Conservation (phyloP, 1,284 basidiomycete species). For the Chalciporus sp. region DNA sequence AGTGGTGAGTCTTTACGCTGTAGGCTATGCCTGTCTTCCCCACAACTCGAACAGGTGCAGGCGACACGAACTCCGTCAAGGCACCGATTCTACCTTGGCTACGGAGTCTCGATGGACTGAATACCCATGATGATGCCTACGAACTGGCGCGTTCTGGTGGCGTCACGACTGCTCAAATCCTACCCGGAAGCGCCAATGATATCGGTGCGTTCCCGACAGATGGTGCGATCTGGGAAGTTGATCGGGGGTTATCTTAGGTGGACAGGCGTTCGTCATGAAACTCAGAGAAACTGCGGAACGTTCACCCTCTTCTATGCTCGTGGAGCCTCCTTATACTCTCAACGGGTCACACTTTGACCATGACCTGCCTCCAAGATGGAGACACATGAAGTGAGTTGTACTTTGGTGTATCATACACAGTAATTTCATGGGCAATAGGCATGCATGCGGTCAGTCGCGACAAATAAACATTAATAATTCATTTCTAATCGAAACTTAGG, state of each 20-base stretch:
- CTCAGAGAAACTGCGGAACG: constrained; percentile 58
- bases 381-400: constrained; percentile 57
- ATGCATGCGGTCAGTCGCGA: constrained; percentile 61
- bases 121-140: constrained; percentile 54
- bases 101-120: constrained; percentile 51
- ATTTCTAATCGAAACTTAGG: constrained; percentile 15
- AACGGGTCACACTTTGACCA: constrained; percentile 37
- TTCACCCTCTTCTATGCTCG: constrained; percentile 60
- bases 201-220: constrained; percentile 47
- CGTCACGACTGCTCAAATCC: constrained; percentile 53
- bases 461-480: constrained; percentile 6
- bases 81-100: constrained; percentile 63
- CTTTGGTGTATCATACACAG: constrained; percentile 1
- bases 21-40: background rate
- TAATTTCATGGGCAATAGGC: constrained; percentile 39
- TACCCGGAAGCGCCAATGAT: constrained; percentile 56
- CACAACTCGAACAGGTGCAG: constrained; percentile 39
- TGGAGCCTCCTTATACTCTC: constrained; percentile 60
- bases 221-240: background rate
- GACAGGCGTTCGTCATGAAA: constrained; percentile 73
- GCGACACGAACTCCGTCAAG: constrained; percentile 57
- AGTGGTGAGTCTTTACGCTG: constrained; percentile 37
- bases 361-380: constrained; percentile 46
- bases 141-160: constrained; percentile 54
- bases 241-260: constrained; percentile 41